phyloP scores from a whole-genome alignment of 2,329 filamentous ascomycete species.

The Ambrosiella xylebori region DNA sequence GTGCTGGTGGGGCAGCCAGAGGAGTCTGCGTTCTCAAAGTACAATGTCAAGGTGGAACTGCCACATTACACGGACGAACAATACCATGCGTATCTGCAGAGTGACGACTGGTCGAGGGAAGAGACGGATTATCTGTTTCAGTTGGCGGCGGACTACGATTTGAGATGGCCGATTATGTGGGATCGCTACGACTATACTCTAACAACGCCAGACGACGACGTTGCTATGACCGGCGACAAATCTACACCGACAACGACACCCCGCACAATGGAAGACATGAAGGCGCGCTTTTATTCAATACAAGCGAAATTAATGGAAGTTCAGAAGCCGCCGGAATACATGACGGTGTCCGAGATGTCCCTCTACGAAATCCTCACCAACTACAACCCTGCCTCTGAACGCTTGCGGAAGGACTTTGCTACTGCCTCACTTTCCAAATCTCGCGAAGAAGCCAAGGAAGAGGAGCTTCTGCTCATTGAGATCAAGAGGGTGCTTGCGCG shows the following conservation, averaged over 20 bases:
- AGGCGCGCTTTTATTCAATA: slow-evolving; percentile 77
- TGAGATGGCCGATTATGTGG: slow-evolving; percentile 81
- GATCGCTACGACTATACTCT: slow-evolving; percentile 72
- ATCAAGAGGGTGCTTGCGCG: slow-evolving; percentile 80
- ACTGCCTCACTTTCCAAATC: slow-evolving; percentile 61
- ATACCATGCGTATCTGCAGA: slow-evolving; percentile 59
- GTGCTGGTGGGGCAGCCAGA: slow-evolving; percentile 22
- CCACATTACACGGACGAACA: slow-evolving; percentile 76
- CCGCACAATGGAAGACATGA: slow-evolving; percentile 76
- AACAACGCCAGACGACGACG: slow-evolving; percentile 27
- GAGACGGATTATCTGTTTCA: slow-evolving; percentile 86
- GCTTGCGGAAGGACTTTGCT: slow-evolving; percentile 68
- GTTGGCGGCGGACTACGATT: slow-evolving; percentile 58
- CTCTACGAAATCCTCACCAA: slow-evolving; percentile 72
- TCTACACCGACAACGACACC: slow-evolving; percentile 19
- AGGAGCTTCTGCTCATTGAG: slow-evolving; percentile 75
- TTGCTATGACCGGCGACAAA: slow-evolving; percentile 29
- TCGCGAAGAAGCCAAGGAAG: slow-evolving; percentile 78
- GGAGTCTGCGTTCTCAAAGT: slow-evolving; percentile 62
- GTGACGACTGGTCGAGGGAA: slow-evolving; percentile 69
- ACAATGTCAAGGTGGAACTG: slow-evolving; percentile 63
- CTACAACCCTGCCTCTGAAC: slow-evolving; percentile 69
- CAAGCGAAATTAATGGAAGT: slow-evolving; percentile 67
- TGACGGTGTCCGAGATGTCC: slow-evolving; percentile 72
- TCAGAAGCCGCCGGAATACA: slow-evolving; percentile 64